Evolutionary conservation across 345 rosid genomes (phyloP), one percentile per base, ranked within the genome.

Genomic region (Linum trigynum): DNA sequence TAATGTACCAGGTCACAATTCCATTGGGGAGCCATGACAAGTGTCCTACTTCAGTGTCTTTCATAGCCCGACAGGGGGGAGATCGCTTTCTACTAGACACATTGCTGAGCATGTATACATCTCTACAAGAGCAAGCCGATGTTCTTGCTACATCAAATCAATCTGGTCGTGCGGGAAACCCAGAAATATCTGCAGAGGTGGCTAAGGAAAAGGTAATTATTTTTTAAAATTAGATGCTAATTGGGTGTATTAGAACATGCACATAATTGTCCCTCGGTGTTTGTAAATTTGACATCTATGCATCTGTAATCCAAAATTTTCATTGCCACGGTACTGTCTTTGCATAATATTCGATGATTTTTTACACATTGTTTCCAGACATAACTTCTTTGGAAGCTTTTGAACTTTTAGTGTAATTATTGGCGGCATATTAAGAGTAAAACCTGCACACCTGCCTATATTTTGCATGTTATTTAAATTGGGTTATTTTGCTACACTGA

Each of bases 41-140:
- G 65, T 81, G 84, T 69, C 95, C 96, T 68, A 77, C 84, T 59
- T 88, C 96, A 23, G 94, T 89, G 59, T 91, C 98, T 63, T 78
- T 91, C 71, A 74, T 91, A 72, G 96, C 82, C 69, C 86, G 79
- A 70, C 86, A 86, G 65, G 96, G 96, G 53, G 90, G 89, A 62
- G 98, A 92, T 77, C 85, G 96, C 61, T 88, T 92, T 82, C 74
- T 92, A 62, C 81, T 92, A 60, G 97, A 90, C 70, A 82, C 89
- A 2, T 79, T 86, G 59, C 87, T 77, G 75, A 77, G 79, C 59
- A 85, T 92, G 85, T 83, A 84, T 68, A 57, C 80, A 38, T 71
- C 88, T 66, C 72, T 94, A 62, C 94, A 88, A 76, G 97, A 90
- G 73, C 78, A 84, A 39, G 89, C 77, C 59, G 82, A 77, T 53